Conservation (phyloP, 108 stramenopile genomes). For the Conticribra guillardii region DNA sequence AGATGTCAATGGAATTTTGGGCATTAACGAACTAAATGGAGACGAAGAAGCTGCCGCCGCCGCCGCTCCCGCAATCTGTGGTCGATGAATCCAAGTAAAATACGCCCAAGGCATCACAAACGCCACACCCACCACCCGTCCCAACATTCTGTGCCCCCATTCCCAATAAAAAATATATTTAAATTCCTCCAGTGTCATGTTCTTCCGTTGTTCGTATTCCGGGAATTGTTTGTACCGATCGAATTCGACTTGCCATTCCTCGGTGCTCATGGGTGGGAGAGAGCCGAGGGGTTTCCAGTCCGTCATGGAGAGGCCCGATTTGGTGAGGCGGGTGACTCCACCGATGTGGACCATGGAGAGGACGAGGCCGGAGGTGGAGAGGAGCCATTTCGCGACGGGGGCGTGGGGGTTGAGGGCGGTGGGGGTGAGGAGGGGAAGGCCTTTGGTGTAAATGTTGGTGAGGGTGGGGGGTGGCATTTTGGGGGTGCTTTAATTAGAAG, state of each 20-base stretch:
- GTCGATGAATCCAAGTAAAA: constrained; percentile 75
- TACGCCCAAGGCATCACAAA: constrained; percentile 90
- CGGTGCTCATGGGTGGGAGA: constrained; percentile 79
- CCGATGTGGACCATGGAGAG: constrained; percentile 98
- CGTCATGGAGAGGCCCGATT: constrained; percentile 97
- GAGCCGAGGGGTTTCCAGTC: constrained; percentile 93
- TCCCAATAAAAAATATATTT: constrained; percentile 99
- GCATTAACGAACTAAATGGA: background rate
- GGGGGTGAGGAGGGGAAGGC: constrained; percentile 63
- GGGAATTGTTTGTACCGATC: constrained; percentile 96
- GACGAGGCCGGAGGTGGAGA: constrained; percentile 89
- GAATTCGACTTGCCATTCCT: constrained; percentile 96
- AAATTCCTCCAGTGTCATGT: constrained; percentile 98
- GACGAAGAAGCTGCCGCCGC: background rate
- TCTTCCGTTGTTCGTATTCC: constrained; percentile 93
- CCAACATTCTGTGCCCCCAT: constrained; percentile 99
- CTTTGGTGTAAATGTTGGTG: constrained; percentile 46
- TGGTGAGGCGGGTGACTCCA: constrained; percentile 96
- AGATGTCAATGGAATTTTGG: constrained; percentile 35
- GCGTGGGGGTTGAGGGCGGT: constrained; percentile 72
- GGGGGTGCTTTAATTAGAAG: constrained; percentile 11
- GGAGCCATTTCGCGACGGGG: constrained; percentile 89
- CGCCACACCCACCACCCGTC: constrained; percentile 88
- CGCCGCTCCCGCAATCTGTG: background rate
- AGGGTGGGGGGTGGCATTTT: constrained; percentile 12